Evolutionary conservation across 2,329 filamentous ascomycete species (phyloP).

Genomic region (Penicillium sp.): DNA sequence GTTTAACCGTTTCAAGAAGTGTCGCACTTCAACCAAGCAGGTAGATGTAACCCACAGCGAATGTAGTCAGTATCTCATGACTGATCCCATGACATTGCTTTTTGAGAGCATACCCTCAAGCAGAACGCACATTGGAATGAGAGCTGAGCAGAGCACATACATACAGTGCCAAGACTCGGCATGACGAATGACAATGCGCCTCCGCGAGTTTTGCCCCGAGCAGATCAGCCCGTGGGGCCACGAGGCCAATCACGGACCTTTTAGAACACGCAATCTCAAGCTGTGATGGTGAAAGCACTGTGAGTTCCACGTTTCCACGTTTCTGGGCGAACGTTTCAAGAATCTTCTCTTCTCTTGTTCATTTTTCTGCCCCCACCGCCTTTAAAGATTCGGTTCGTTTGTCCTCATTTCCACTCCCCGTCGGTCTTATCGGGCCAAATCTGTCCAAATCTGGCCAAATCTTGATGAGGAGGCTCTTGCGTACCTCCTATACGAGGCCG

Average conservation of each 20-base stretch:
- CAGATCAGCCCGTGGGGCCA: conserved; percentile 3
- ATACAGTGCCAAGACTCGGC: not conserved
- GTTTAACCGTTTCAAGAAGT: not conserved
- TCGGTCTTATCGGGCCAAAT: not conserved
- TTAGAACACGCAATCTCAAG: conserved; percentile 12
- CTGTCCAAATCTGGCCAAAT: not conserved
- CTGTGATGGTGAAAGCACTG: conserved; percentile 7
- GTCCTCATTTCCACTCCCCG: not conserved
- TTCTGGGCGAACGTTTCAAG: not conserved
- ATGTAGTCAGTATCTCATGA: not conserved
- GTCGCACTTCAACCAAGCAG: not conserved
- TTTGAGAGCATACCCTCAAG: not conserved
- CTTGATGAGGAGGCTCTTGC: not conserved
- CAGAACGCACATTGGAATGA: not conserved
- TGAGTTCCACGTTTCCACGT: not conserved
- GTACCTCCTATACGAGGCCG: not conserved
- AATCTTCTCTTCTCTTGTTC: not conserved
- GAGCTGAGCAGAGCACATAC: not conserved
- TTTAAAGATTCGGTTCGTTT: not conserved
- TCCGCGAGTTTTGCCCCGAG: conserved; percentile 5
- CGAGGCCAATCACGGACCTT: conserved; percentile 3
- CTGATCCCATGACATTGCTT: too few species aligned
- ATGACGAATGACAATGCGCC: conserved; percentile 4
- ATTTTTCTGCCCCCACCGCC: not conserved
- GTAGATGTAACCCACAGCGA: too few species aligned